Conservation (phyloP, 176 grass and related monocot species). For the Saccharum officinarum region DNA sequence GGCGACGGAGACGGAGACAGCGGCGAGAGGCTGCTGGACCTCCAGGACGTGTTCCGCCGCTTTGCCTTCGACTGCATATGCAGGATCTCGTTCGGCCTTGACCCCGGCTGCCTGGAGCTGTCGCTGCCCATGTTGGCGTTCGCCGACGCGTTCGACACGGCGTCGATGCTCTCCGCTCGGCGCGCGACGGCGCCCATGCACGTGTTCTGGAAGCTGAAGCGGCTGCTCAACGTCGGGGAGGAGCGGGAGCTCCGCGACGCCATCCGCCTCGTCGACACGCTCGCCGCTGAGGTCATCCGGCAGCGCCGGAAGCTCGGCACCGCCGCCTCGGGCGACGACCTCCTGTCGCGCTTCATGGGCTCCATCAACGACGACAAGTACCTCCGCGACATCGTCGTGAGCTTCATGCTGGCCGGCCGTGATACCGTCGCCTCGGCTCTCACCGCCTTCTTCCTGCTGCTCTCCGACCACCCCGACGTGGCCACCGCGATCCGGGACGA, state of each 20-base stretch:
- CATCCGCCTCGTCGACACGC: conserved; percentile 61
- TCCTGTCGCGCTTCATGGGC: conserved; percentile 75
- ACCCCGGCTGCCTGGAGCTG: conserved; percentile 65
- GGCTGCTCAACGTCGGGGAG: conserved; percentile 59
- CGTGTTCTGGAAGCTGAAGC: conserved; percentile 69
- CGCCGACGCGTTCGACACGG: conserved; percentile 68
- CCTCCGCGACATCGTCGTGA: conserved; percentile 85
- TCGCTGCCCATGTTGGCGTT: conserved; percentile 61
- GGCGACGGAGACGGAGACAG: background rate
- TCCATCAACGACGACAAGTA: conserved; percentile 74
- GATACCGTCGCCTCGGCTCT: conserved; percentile 75
- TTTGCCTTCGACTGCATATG: conserved; percentile 85
- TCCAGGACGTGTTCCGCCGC: conserved; percentile 77
- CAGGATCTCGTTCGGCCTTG: conserved; percentile 75
- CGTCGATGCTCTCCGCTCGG: conserved; percentile 68
- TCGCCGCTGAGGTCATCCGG: conserved; percentile 65
- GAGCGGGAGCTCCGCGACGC: conserved; percentile 66
- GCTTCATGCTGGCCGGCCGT: conserved; percentile 85
- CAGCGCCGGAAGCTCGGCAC: conserved; percentile 68
- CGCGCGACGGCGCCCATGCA: conserved; percentile 59
- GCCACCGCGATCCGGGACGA: conserved; percentile 55
- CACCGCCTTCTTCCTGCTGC: conserved; percentile 73
- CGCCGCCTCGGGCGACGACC: conserved; percentile 54
- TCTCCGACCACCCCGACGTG: conserved; percentile 58
- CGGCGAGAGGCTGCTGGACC: conserved; percentile 42